These are phyloP conservation scores for Spergularia bocconei DNA, from an alignment of 148 eudicot species.

Conservation along the genomic window DNA sequence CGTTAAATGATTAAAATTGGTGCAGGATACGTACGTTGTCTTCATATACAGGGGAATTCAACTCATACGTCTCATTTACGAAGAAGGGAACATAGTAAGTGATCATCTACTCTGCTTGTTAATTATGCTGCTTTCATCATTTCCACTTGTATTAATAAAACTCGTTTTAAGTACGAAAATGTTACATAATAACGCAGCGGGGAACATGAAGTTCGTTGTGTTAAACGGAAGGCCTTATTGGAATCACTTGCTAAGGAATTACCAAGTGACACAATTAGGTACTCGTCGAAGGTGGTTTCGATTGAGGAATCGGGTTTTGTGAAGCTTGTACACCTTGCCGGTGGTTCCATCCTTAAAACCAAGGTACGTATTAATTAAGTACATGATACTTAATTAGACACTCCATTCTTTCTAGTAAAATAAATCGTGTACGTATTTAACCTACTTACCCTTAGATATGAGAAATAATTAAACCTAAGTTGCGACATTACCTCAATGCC, in stretches of 20 bases:
- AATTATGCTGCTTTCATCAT: neutral
- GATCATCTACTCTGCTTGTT: neutral
- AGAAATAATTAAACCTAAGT: too few species aligned
- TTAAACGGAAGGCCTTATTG: conserved; percentile 39
- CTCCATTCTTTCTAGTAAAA: too few species aligned
- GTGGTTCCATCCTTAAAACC: conserved; percentile 45
- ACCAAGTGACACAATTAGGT: conserved; percentile 50
- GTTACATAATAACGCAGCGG: conserved; percentile 25
- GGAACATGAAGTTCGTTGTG: conserved; percentile 45
- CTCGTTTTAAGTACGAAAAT: neutral
- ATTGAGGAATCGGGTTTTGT: conserved; percentile 41
- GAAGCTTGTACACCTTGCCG: conserved; percentile 54
- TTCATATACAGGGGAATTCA: conserved; percentile 31
- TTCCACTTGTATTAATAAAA: neutral
- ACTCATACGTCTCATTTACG: conserved; percentile 33
- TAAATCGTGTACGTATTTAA: too few species aligned
- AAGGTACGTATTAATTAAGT: conserved; percentile 31
- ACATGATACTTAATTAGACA: too few species aligned
- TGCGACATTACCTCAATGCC: too few species aligned
- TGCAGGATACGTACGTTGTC: conserved; percentile 35
- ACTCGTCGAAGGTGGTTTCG: conserved; percentile 54
- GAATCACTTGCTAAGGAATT: conserved; percentile 57
- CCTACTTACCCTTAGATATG: too few species aligned
- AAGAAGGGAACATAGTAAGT: conserved; percentile 31
- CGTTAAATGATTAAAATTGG: neutral